Evolutionary conservation across 2,329 filamentous ascomycete species (phyloP).

Genomic region (Onygena corvina): DNA sequence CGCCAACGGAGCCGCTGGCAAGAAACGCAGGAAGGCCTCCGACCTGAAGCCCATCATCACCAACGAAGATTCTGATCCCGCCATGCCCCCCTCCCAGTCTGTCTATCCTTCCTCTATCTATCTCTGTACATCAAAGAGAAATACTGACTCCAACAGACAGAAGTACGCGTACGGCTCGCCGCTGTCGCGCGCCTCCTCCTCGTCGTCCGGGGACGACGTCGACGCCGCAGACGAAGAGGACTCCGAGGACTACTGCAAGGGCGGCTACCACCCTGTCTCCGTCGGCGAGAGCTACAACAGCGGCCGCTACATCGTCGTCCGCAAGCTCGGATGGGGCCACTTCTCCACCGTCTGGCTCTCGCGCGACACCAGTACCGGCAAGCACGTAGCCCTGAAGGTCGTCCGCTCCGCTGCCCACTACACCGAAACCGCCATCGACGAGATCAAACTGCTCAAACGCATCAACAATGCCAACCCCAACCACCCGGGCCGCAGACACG

Average conservation of each 20-base stretch:
- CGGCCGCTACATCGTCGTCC: constrained; percentile 87
- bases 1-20: constrained; percentile 46
- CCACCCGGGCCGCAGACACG: constrained; percentile 86
- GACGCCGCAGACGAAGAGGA: constrained; percentile 97
- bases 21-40: constrained; percentile 55
- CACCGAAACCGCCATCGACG: constrained; percentile 95
- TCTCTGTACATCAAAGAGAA: background rate
- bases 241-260: constrained; percentile 98
- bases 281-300: constrained; percentile 97
- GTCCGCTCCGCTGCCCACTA: constrained; percentile 96
- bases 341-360: constrained; percentile 92
- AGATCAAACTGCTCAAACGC: constrained; percentile 95
- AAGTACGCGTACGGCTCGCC: constrained; percentile 23
- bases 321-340: constrained; percentile 95
- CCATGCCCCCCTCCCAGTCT: constrained; percentile 9
- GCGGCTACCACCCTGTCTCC: constrained; percentile 89
- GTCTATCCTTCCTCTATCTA: background rate
- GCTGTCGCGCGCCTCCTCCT: constrained; percentile 55
- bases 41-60: constrained; percentile 56
- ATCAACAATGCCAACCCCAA: constrained; percentile 91
- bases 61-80: constrained; percentile 37
- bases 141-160: background rate
- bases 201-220: constrained; percentile 71
- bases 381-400: constrained; percentile 95
- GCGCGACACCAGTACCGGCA: constrained; percentile 73